Evolutionary conservation across 352 stramenopile genomes (phyloP).

Genomic region (Phytophthora ohioensis): DNA sequence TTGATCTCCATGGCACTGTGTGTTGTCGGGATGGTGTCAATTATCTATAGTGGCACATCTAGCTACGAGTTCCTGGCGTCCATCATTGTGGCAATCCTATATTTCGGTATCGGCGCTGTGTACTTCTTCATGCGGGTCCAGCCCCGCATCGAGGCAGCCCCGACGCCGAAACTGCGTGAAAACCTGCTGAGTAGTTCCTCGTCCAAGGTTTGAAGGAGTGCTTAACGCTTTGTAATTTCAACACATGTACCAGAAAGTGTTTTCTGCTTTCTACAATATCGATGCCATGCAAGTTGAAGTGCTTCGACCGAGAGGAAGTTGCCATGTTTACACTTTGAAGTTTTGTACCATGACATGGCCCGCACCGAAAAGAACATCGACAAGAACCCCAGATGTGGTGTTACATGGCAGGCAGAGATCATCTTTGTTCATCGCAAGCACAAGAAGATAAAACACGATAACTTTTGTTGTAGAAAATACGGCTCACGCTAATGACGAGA

Average conservation of each 20-base stretch:
- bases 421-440: no score
- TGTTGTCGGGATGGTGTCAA: constrained; percentile 59
- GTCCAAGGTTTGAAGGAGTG: constrained; percentile 15
- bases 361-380: no score
- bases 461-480: no score
- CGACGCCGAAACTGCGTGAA: constrained; percentile 54
- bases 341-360: no score
- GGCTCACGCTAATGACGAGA: no score
- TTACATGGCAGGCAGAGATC: no score
- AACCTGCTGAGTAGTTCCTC: constrained; percentile 47
- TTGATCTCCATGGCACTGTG: constrained; percentile 57
- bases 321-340: no score
- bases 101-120: constrained; percentile 56
- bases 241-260: background rate
- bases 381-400: no score
- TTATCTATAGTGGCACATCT: constrained; percentile 69
- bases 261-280: constrained; percentile 2
- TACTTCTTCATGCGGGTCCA: constrained; percentile 60
- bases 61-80: constrained; percentile 71
- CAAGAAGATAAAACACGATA: no score
- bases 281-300: background rate
- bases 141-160: constrained; percentile 38
- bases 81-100: constrained; percentile 59
- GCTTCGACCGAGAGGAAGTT: no score
- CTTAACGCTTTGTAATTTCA: background rate